A percentile compares a stretch with the other conserved stretches of the same genome.
Evolutionary conservation across 352 stramenopile genomes (phyloP).

Genomic region (Plasmopara viticola): DNA sequence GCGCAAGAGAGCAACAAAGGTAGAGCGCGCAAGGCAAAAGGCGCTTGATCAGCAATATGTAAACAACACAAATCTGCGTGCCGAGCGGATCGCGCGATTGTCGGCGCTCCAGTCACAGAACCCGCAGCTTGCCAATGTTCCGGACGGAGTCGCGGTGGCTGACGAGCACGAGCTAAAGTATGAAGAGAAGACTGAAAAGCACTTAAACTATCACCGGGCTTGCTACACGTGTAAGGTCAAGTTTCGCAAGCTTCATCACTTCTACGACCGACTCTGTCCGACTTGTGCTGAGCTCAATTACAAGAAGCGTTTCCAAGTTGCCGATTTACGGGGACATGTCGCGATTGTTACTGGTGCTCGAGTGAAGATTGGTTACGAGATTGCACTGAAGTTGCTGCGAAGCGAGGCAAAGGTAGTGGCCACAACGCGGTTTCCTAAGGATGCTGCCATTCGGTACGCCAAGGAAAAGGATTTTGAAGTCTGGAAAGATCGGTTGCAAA

Average conservation of each 20-base stretch:
- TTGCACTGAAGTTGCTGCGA: slow-evolving; percentile 89
- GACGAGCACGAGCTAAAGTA: slow-evolving; percentile 27
- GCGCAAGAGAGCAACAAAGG: slow-evolving; percentile 61
- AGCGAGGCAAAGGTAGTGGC: slow-evolving; percentile 83
- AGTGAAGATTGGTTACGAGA: slow-evolving; percentile 95
- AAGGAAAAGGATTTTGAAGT: slow-evolving; percentile 79
- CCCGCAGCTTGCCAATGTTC: slow-evolving; percentile 54
- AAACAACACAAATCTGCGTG: slow-evolving; percentile 74
- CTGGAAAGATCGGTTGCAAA: slow-evolving; percentile 76
- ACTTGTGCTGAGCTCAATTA: slow-evolving; percentile 90
- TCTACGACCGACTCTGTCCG: slow-evolving; percentile 93
- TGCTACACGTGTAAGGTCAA: slow-evolving; percentile 94
- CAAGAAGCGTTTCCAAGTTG: slow-evolving; percentile 87
- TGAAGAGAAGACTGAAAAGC: slow-evolving; percentile 17
- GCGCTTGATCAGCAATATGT: slow-evolving; percentile 72
- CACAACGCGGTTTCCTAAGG: slow-evolving; percentile 92
- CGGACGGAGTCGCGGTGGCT: slow-evolving; percentile 36
- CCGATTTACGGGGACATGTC: slow-evolving; percentile 68
- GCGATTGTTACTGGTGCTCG: slow-evolving; percentile 90
- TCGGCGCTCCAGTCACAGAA: slow-evolving; percentile 49
- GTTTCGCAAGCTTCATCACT: slow-evolving; percentile 91
- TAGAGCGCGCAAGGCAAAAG: slow-evolving; percentile 56
- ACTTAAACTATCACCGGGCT: slow-evolving; percentile 84
- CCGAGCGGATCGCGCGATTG: slow-evolving; percentile 49
- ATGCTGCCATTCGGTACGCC: slow-evolving; percentile 82